Evolutionary conservation across 2,329 filamentous ascomycete species (phyloP).

Genomic region (Colletotrichum echinochloae): DNA sequence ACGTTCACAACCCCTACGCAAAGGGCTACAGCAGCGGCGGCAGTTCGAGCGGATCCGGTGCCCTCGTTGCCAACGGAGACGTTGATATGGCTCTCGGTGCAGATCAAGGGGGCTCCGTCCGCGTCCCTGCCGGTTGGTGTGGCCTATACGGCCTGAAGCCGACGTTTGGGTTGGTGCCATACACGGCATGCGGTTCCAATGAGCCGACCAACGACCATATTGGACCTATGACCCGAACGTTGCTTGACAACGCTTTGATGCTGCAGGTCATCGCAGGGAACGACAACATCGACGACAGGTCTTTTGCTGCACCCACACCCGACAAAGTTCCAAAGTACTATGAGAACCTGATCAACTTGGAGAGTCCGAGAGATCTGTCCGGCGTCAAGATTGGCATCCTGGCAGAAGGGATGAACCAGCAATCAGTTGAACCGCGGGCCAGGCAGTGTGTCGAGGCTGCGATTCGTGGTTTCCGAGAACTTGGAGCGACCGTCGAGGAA

Average conservation of each 20-base stretch:
- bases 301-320: slow-evolving; percentile 48
- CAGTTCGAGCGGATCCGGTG: slow-evolving; percentile 49
- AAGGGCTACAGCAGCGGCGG: slow-evolving; percentile 47
- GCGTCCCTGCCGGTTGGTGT: slow-evolving; percentile 48
- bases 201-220: slow-evolving; percentile 58
- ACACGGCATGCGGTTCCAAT: slow-evolving; percentile 56
- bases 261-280: slow-evolving; percentile 57
- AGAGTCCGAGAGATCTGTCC: slow-evolving; percentile 50
- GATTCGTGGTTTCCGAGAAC: slow-evolving; percentile 49
- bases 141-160: slow-evolving; percentile 54
- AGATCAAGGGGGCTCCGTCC: slow-evolving; percentile 50
- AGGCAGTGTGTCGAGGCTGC: slow-evolving; percentile 53
- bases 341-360: slow-evolving; percentile 55
- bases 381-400: slow-evolving; percentile 55
- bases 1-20: slow-evolving; percentile 46
- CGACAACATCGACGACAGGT: slow-evolving; percentile 57
- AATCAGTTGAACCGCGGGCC: slow-evolving; percentile 36
- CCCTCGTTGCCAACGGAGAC: slow-evolving; percentile 45
- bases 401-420: slow-evolving; percentile 11
- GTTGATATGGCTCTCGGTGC: slow-evolving; percentile 47
- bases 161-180: slow-evolving; percentile 57
- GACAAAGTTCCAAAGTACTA: slow-evolving; percentile 51
- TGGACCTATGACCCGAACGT: slow-evolving; percentile 55
- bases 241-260: slow-evolving; percentile 55
- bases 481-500: slow-evolving; percentile 58